A percentile compares a stretch with the other conserved stretches of the same genome.
phyloP scores from a whole-genome alignment of 805 yeast species.

The Cyberlindnera suaveolens region DNA sequence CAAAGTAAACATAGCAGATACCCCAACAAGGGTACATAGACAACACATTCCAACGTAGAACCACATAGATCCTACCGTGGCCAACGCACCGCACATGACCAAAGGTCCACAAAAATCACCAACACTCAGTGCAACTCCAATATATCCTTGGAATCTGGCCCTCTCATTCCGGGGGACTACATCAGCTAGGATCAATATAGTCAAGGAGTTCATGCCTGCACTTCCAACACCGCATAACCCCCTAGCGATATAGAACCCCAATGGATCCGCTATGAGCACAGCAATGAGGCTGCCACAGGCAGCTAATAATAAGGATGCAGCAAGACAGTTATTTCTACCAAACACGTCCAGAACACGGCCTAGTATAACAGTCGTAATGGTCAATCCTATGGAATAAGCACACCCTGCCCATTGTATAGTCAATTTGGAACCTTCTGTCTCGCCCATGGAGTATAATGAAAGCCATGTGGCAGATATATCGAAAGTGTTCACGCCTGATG shows the following conservation, averaged over 20 bases:
- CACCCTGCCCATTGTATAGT: slow-evolving; percentile 59
- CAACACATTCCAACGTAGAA: slow-evolving; percentile 35
- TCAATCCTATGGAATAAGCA: slow-evolving; percentile 42
- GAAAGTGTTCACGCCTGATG: slow-evolving; percentile 5
- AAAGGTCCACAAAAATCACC: slow-evolving; percentile 55
- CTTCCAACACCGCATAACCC: slow-evolving; percentile 51
- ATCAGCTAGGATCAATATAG: slow-evolving; percentile 48
- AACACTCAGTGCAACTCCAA: slow-evolving; percentile 43
- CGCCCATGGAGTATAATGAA: slow-evolving; percentile 41
- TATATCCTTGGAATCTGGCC: slow-evolving; percentile 49
- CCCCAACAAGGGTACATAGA: slow-evolving; percentile 27
- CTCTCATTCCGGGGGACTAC: slow-evolving; percentile 43
- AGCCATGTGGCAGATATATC: slow-evolving; percentile 9
- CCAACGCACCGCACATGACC: slow-evolving; percentile 44
- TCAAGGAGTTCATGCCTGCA: slow-evolving; percentile 45
- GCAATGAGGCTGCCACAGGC: slow-evolving; percentile 40
- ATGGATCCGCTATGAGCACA: slow-evolving; percentile 40
- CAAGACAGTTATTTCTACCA: slow-evolving; percentile 41
- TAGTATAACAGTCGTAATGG: slow-evolving; percentile 45
- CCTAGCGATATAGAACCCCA: slow-evolving; percentile 43
- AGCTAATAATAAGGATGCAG: slow-evolving; percentile 34
- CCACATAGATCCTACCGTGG: slow-evolving; percentile 40
- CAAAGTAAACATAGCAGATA: neutral
- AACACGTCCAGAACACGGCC: slow-evolving; percentile 53
- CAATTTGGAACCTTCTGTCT: slow-evolving; percentile 36